Percentiles rank a stretch among this genome's conserved stretches.
These are phyloP conservation scores for Aschersonia sp. DNA, from an alignment of 2,329 filamentous ascomycete species.

Conservation along the genomic window DNA sequence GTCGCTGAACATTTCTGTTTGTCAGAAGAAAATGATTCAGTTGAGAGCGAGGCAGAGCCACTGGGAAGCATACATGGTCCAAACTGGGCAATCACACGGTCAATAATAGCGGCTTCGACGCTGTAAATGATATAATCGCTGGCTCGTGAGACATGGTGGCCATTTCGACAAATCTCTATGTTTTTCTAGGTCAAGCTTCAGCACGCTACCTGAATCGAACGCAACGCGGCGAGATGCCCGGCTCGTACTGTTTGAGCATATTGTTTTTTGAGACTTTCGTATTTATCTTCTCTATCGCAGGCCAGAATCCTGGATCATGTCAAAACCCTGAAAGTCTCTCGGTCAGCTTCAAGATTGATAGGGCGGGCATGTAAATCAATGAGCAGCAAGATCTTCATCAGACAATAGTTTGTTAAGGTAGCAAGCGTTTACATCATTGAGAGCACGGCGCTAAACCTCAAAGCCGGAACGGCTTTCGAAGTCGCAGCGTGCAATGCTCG, in stretches of 20 bases:
- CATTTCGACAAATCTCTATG: conserved; percentile 83
- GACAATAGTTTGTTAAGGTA: conserved; percentile 81
- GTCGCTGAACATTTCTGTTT: conserved; percentile 47
- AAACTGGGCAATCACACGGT: conserved; percentile 72
- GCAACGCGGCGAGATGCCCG: conserved; percentile 5
- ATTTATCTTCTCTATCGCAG: conserved; percentile 85
- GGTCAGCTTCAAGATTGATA: too few species aligned
- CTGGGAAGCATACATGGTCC: conserved; percentile 59
- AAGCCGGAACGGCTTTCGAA: conserved; percentile 63
- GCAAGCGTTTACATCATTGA: conserved; percentile 99
- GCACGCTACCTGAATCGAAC: conserved; percentile 18
- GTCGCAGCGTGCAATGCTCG: conserved; percentile 67
- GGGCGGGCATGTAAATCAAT: too few species aligned
- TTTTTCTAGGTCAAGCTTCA: conserved; percentile 46
- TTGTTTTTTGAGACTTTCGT: conserved; percentile 63
- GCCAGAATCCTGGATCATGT: conserved; percentile 61
- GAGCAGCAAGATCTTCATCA: conserved; percentile 37
- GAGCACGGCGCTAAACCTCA: conserved; percentile 42
- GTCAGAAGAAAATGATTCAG: conserved; percentile 2
- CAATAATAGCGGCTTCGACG: conserved; percentile 86
- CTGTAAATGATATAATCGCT: conserved; percentile 99
- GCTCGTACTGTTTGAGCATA: conserved; percentile 70
- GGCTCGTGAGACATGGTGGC: conserved; percentile 84
- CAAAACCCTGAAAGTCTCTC: neutral
- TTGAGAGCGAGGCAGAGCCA: neutral